These are phyloP conservation scores for Citrus australasica DNA, from an alignment of 345 rosid genomes.

Conservation along the genomic window DNA sequence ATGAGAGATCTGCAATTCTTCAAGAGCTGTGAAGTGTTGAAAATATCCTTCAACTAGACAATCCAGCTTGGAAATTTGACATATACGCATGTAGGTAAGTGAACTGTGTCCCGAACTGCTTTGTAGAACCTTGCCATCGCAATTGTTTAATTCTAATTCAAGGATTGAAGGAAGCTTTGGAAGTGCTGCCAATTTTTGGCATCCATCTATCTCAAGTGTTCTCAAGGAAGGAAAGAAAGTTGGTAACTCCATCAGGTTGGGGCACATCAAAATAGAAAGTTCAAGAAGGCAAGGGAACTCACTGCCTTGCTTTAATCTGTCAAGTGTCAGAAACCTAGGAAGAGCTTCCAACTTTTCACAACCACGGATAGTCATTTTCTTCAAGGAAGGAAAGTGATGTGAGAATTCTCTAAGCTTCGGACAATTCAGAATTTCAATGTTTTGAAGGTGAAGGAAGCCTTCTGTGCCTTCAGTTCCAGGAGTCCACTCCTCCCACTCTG, in stretches of 20 bases:
- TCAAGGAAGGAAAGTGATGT: neutral
- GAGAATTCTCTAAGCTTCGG: neutral
- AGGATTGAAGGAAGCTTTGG: conserved; percentile 7
- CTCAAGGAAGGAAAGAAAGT: neutral
- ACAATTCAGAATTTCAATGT: neutral
- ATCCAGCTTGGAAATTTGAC: neutral
- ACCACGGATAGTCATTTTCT: neutral
- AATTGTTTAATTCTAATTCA: conserved; percentile 1
- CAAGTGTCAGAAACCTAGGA: neutral
- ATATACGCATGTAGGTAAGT: neutral
- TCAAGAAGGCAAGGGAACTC: conserved; percentile 10
- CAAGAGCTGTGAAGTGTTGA: conserved; percentile 4
- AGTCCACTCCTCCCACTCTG: conserved; percentile 10
- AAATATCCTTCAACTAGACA: conserved; percentile 9
- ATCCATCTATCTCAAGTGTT: conserved; percentile 4
- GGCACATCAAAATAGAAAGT: neutral
- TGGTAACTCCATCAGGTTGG: conserved; percentile 8
- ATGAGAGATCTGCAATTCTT: conserved; percentile 9
- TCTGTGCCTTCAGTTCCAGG: neutral
- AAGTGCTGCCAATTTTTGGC: conserved; percentile 5
- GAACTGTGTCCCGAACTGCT: neutral
- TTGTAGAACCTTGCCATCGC: neutral
- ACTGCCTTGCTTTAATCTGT: neutral
- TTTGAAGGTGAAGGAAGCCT: conserved; percentile 3
- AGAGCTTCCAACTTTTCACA: conserved; percentile 1